Evolutionary conservation across 345 rosid species (phyloP), one percentile per base, ranked within the genome.

Genomic region (Alliaria petiolata): DNA sequence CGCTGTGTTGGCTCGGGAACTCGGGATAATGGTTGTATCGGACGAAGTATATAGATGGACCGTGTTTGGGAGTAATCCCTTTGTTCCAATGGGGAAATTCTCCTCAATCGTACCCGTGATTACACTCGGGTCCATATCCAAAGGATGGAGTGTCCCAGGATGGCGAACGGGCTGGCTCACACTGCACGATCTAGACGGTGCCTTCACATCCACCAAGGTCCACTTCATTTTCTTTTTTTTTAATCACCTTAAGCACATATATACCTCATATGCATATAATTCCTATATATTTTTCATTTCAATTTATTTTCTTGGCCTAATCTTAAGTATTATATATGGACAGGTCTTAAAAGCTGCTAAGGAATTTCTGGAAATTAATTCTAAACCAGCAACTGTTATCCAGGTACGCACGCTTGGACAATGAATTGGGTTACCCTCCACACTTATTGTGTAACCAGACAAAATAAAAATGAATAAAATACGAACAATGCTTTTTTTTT

Each of bases 81-180:
- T 77, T 78, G 72, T 82, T 35, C 77, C 86, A 0, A 80, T 84
- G 86, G 87, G 77, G 0, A 69, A 40, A 4, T 86, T 84, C 17
- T 86, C 79, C 12, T 84, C 85, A 0, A 79, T 78, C 20, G 85
- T 76, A 19, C 89, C 89, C 0, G 83, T 84, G 4, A 0, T 85
- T 26, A 81, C 90, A 1, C 62, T 84, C 3, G 90, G 90, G 3
- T 86, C 93, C 14, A 33, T 86, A 53, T 86, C 87, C 0, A 88
- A 88, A 72, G 81, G 83, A 61, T 84, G 81, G 84, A 25, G 56
- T n/a, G 86, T 86, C 42, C 91, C 85, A 6, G 84, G 89, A 8
- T 88, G 89, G 91, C 61, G 84, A 55, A 65, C 84, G 0, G 83
- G 89, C 25, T 88, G 91, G 89, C 31, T 86, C 3, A 87, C 62